phyloP scores from a whole-genome alignment of 208 protist genomes.

The Trypanosoma melophagium region DNA sequence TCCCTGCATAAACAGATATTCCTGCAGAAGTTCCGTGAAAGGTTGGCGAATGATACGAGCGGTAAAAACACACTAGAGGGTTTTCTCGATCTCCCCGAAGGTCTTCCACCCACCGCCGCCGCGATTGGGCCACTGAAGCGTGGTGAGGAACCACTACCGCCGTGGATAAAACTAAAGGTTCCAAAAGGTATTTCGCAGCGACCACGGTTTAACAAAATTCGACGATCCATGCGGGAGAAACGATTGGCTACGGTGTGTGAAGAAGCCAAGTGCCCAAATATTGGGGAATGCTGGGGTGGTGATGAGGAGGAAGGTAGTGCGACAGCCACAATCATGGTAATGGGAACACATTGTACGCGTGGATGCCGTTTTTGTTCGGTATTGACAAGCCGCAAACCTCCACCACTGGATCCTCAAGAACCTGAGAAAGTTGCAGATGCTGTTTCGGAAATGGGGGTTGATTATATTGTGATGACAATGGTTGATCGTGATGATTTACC shows the following conservation, averaged over 20 bases:
- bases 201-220: constrained; percentile 82
- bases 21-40: constrained; percentile 68
- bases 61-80: constrained; percentile 75
- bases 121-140: constrained; percentile 79
- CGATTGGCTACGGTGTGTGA: constrained; percentile 91
- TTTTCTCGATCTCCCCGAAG: constrained; percentile 80
- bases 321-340: constrained; percentile 98
- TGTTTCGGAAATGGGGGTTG: constrained; percentile 95
- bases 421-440: constrained; percentile 93
- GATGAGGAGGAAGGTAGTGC: constrained; percentile 71
- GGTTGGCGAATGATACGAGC: constrained; percentile 57
- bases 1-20: constrained; percentile 74
- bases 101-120: constrained; percentile 51
- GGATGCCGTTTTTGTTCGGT: constrained; percentile 98
- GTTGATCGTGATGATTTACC: constrained; percentile 96
- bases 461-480: constrained; percentile 98
- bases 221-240: constrained; percentile 77
- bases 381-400: constrained; percentile 92
- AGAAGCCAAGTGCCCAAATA: constrained; percentile 98
- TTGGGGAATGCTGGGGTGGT: constrained; percentile 98
- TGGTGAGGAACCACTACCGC: constrained; percentile 82
- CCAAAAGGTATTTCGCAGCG: constrained; percentile 78
- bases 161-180: constrained; percentile 92
- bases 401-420: constrained; percentile 94
- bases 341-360: constrained; percentile 97